Percentiles rank a stretch among this genome's conserved stretches.
Evolutionary conservation across 495 filamentous ascomycete genomes (phyloP).

Genomic region (Penicillium coffeae): DNA sequence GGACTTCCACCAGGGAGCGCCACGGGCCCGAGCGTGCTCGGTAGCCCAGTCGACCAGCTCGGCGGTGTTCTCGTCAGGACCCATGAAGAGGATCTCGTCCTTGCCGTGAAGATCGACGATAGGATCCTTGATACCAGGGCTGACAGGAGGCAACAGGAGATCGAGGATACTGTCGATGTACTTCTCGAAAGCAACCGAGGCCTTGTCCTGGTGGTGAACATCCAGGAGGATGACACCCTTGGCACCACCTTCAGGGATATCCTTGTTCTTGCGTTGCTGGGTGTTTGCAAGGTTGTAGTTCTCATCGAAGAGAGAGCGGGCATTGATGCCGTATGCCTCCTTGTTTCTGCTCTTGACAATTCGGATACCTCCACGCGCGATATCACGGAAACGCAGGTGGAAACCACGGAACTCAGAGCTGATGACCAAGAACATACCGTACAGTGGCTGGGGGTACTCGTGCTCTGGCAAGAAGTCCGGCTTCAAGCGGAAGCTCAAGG

Average conservation of each 20-base stretch:
- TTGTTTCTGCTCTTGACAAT: constrained; percentile 96
- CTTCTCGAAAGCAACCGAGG: constrained; percentile 90
- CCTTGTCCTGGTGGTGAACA: constrained; percentile 88
- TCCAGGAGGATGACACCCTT: constrained; percentile 97
- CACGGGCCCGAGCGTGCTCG: constrained; percentile 80
- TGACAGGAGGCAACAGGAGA: constrained; percentile 80
- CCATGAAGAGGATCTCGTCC: constrained; percentile 96
- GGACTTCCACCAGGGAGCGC: constrained; percentile 98
- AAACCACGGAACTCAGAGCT: constrained; percentile 95
- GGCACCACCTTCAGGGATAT: constrained; percentile 97
- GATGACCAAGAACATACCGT: constrained; percentile 98
- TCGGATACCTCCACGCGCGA: constrained; percentile 93
- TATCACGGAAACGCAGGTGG: constrained; percentile 95
- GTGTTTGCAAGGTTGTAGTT: constrained; percentile 98
- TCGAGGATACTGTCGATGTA: constrained; percentile 99
- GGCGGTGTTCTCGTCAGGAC: constrained; percentile 97
- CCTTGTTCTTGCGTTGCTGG: constrained; percentile 99
- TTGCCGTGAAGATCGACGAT: constrained; percentile 93
- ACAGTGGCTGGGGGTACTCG: constrained; percentile 91
- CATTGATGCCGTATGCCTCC: constrained; percentile 94
- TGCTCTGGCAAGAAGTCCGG: constrained; percentile 82
- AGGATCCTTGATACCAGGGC: constrained; percentile 97
- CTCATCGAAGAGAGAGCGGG: constrained; percentile 92
- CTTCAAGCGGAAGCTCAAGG: constrained; percentile 91
- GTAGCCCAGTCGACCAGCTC: constrained; percentile 98